Percentiles rank a stretch among this genome's conserved stretches.
These are phyloP conservation scores for Lipomyces kockii DNA, from an alignment of 805 yeast species.

Conservation along the genomic window DNA sequence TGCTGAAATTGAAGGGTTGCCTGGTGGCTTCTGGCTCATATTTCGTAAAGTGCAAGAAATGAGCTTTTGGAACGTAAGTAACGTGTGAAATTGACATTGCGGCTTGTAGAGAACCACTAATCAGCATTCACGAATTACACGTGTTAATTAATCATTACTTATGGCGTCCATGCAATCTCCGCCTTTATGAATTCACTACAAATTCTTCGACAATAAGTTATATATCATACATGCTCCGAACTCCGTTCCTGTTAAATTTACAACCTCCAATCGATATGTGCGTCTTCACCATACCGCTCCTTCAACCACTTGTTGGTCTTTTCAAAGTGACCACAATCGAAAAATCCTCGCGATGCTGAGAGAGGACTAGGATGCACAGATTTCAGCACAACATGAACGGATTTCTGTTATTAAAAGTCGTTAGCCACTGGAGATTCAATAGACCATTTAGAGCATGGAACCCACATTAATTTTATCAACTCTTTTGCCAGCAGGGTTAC, in stretches of 20 bases:
- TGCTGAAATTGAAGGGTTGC: constrained; percentile 7
- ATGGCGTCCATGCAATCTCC: not conserved
- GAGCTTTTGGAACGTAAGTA: not conserved
- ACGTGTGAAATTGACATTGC: no score
- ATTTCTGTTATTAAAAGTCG: constrained; percentile 12
- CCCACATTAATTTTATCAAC: constrained; percentile 49
- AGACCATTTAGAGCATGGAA: not conserved
- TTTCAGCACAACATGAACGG: constrained; percentile 56
- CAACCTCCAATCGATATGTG: constrained; percentile 66
- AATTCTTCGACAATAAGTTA: not conserved
- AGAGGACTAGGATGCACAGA: constrained; percentile 95
- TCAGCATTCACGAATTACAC: not conserved
- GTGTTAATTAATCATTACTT: no score
- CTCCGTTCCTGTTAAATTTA: not conserved
- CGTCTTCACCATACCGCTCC: constrained; percentile 49
- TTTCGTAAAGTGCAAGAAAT: not conserved
- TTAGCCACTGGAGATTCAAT: not conserved
- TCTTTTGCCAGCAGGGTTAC: constrained; percentile 70
- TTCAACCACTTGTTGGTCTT: constrained; percentile 79
- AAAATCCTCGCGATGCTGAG: constrained; percentile 87
- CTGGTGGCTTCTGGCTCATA: not conserved
- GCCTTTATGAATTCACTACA: not conserved
- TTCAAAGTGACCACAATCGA: constrained; percentile 72
- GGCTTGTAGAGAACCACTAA: not conserved
- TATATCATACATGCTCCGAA: not conserved